Base-by-base conservation (phyloP, 257 asterid genomes). In the Sherardia arvensis region DNA sequence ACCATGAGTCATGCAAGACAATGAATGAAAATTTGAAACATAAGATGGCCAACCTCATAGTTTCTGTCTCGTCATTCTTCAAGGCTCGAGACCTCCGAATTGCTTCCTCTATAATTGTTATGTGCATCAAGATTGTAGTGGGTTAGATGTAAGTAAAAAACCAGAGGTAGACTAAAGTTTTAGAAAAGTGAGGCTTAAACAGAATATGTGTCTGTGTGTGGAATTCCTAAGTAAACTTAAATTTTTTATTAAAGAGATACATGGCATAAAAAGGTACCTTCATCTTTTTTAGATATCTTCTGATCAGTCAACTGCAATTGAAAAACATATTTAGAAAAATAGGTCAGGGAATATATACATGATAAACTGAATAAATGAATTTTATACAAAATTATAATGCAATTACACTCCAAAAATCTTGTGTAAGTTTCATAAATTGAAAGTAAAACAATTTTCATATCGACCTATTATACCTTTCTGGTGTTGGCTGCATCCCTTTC, bases 401-500 rank as follows among this genome's bases (percentile, higher is more conserved):
- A 40, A 22, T 33, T 15, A 10, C 6, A 32, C 28, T 8, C 25
- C 21, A 17, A 40, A 30, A 58, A 15, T 2, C 34, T 11, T 59
- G 18, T 59, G 18, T 30, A 63, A 43, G 36, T 47, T 18, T 36
- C 43, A 47, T 32, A 15, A 47, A 8, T 40, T 10, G 26, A 3
- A 23, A 21, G 23, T 20, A 59, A 3, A 30, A 28, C 7, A 21
- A 36, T 10, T 14, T 18, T 45, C 3, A 20, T 17, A 45, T 57
- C 57, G 51, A 58, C 47, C 34, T 8, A 49, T 12, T 11, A 48
- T 69, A 90, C 96, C 96, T 87, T 90, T 85, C 85, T 87, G 22
- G 99, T 92, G 53, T 88, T 86, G 10, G 94, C 95, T 43, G 94
- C 94, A 79, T 92, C 99, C 22, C 94, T 83, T 68, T 92, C 94